Evolutionary conservation across 805 yeast genomes (phyloP).

Genomic region (Priceomyces haplophilus): DNA sequence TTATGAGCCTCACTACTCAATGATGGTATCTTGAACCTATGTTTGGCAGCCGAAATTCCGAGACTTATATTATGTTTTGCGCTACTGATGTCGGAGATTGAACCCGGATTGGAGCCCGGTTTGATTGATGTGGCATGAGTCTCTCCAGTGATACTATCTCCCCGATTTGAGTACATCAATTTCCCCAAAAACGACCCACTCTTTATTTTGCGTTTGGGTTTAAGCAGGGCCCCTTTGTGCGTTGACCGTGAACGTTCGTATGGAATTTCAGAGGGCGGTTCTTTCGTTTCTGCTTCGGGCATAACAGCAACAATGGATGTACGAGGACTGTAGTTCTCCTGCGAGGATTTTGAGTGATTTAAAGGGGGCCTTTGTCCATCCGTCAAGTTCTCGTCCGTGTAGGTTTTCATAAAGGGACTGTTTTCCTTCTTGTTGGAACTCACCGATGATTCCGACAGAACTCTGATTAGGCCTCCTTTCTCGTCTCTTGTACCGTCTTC

Average conservation of each 20-base stretch:
- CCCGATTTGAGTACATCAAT: constrained; percentile 33
- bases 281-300: constrained; percentile 2
- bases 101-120: constrained; percentile 3
- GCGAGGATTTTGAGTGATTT: background rate
- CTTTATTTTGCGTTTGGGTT: constrained; percentile 43
- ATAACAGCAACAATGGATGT: constrained; percentile 19
- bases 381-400: constrained; percentile 2
- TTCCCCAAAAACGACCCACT: constrained; percentile 38
- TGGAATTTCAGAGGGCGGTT: background rate
- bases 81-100: constrained; percentile 6
- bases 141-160: constrained; percentile 4
- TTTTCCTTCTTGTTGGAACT: constrained; percentile 1
- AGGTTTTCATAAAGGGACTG: background rate
- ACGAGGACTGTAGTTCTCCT: constrained; percentile 17
- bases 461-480: background rate
- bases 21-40: constrained; percentile 37
- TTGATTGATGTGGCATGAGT: background rate
- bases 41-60: constrained; percentile 23
- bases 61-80: constrained; percentile 16
- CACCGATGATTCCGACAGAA: background rate
- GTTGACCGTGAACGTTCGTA: background rate
- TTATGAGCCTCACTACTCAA: constrained; percentile 29
- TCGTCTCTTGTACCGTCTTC: background rate
- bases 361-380: constrained; percentile 1
- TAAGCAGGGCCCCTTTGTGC: constrained; percentile 43